phyloP scores from a whole-genome alignment of 2,329 filamentous ascomycete species.

The Exserohilum rostratum region DNA sequence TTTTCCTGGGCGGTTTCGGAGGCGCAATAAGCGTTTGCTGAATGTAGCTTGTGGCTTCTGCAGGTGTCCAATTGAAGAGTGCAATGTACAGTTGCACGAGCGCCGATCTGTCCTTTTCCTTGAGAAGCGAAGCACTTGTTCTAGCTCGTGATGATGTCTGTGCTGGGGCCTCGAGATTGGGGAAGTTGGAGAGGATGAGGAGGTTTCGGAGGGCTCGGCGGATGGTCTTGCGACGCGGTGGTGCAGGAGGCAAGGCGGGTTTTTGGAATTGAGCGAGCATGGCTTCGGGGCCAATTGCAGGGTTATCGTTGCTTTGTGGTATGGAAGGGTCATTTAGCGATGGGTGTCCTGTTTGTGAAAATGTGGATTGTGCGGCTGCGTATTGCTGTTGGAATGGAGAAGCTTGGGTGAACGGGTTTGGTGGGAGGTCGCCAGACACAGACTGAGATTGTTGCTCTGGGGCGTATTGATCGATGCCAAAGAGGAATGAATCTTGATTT shows the following conservation, averaged over 20 bases:
- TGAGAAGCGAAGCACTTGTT: constrained; percentile 51
- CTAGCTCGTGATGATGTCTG: constrained; percentile 53
- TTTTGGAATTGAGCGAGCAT: constrained; percentile 33
- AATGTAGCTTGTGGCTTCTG: constrained; percentile 40
- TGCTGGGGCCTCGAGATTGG: constrained; percentile 50
- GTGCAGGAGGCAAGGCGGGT: constrained; percentile 24
- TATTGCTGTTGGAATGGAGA: constrained; percentile 23
- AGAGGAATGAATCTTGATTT: constrained; percentile 43
- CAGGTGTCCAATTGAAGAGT: constrained; percentile 41
- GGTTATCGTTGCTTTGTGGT: constrained; percentile 13
- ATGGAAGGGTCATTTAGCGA: constrained; percentile 40
- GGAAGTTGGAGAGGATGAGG: constrained; percentile 59
- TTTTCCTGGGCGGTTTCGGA: constrained; percentile 47
- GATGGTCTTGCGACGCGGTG: constrained; percentile 46
- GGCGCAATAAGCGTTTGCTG: constrained; percentile 52
- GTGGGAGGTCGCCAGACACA: constrained; percentile 25
- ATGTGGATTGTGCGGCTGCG: constrained; percentile 29
- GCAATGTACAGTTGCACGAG: constrained; percentile 61
- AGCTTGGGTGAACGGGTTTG: constrained; percentile 34
- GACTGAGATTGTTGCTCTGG: constrained; percentile 24
- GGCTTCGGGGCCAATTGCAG: constrained; percentile 24
- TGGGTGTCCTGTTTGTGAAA: constrained; percentile 29
- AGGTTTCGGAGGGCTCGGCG: constrained; percentile 63
- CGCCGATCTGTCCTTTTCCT: constrained; percentile 52
- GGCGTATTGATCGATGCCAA: constrained; percentile 48